phyloP scores from a whole-genome alignment of 345 rosid genomes.

The Aquilaria yunnanensis region DNA sequence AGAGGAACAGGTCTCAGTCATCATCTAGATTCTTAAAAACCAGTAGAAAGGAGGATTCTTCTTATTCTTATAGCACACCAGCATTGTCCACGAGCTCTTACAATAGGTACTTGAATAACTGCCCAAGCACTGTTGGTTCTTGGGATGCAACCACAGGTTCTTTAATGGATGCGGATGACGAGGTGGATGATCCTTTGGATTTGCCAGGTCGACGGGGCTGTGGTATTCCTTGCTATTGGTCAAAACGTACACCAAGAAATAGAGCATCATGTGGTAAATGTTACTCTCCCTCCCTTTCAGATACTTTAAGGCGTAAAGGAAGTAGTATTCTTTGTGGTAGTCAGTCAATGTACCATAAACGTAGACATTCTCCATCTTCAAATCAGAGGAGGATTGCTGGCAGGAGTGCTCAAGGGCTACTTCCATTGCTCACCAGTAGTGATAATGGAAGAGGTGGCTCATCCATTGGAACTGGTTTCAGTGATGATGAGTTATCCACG shows the following conservation, averaged over 20 bases:
- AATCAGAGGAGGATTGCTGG: constrained; percentile 45
- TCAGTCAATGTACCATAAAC: constrained; percentile 50
- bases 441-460: constrained; percentile 71
- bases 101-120: constrained; percentile 43
- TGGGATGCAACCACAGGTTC: constrained; percentile 91
- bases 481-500: constrained; percentile 93
- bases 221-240: constrained; percentile 96
- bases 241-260: constrained; percentile 69
- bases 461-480: constrained; percentile 58
- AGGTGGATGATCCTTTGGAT: constrained; percentile 69
- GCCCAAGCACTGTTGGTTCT: constrained; percentile 72
- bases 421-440: constrained; percentile 67
- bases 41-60: constrained; percentile 59
- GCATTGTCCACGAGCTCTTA: constrained; percentile 84
- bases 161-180: constrained; percentile 69
- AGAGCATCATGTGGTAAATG: constrained; percentile 69
- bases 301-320: constrained; percentile 80
- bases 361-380: constrained; percentile 40
- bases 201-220: constrained; percentile 85
- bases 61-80: constrained; percentile 79
- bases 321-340: constrained; percentile 77
- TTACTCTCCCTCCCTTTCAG: constrained; percentile 89
- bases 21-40: constrained; percentile 47
- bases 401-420: constrained; percentile 64
- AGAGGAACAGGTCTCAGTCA: constrained; percentile 56